Evolutionary conservation across 805 yeast species (phyloP).

Genomic region (Hyphopichia homilentoma): DNA sequence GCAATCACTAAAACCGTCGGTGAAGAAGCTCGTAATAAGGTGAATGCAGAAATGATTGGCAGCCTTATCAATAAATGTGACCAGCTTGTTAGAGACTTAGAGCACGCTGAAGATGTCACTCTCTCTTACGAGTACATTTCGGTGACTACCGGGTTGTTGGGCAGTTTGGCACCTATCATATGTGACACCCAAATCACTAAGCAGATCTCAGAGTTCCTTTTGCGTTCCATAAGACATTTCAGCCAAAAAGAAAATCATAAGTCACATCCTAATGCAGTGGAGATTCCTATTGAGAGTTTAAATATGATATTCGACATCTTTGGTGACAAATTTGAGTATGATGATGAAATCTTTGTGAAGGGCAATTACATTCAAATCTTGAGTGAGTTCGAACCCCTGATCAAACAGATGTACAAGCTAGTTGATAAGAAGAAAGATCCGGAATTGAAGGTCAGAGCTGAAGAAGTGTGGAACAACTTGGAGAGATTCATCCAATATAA

Average conservation of each 20-base stretch:
- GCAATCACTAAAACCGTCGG: slow-evolving; percentile 36
- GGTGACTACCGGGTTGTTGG: slow-evolving; percentile 50
- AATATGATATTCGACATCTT: slow-evolving; percentile 74
- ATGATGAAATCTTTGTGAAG: slow-evolving; percentile 60
- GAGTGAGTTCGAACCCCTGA: slow-evolving; percentile 38
- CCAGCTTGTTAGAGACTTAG: slow-evolving; percentile 3
- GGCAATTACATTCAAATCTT: slow-evolving; percentile 45
- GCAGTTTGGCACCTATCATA: slow-evolving; percentile 45
- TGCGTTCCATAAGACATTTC: slow-evolving; percentile 14
- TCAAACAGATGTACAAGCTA: slow-evolving; percentile 52
- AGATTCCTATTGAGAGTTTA: slow-evolving; percentile 54
- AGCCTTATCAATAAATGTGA: slow-evolving; percentile 20
- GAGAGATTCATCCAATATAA: slow-evolving; percentile 80
- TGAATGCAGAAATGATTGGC: slow-evolving; percentile 23
- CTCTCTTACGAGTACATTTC: slow-evolving; percentile 36
- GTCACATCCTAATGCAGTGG: slow-evolving; percentile 19
- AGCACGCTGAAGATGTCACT: slow-evolving; percentile 5
- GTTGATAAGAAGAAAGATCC: slow-evolving; percentile 63
- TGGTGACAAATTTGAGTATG: slow-evolving; percentile 73
- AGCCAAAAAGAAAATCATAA: slow-evolving; percentile 13
- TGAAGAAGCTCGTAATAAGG: slow-evolving; percentile 22
- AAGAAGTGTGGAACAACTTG: slow-evolving; percentile 63
- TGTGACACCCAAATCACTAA: slow-evolving; percentile 43
- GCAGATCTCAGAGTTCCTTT: slow-evolving; percentile 44
- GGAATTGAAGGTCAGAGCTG: slow-evolving; percentile 57